Conservation (phyloP, 2,329 filamentous ascomycete genomes). For the Talaromyces atroroseus region DNA sequence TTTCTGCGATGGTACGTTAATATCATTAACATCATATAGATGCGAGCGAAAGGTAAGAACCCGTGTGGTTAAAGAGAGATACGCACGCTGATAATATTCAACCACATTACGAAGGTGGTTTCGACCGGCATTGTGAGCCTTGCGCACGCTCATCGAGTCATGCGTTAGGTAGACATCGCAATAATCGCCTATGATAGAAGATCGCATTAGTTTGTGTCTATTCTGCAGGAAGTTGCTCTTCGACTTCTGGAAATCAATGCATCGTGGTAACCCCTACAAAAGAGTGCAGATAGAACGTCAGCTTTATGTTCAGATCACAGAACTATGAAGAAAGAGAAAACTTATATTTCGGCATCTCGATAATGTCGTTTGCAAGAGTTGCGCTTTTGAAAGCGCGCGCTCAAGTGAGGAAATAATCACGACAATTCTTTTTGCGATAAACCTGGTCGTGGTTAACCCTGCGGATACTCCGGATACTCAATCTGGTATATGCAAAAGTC, state of each 20-base stretch:
- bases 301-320: slow-evolving; percentile 14
- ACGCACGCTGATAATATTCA: slow-evolving; percentile 89
- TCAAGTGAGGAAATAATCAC: neutral
- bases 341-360: slow-evolving; percentile 85
- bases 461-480: neutral
- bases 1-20: slow-evolving; percentile 56
- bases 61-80: neutral
- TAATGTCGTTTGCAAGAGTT: neutral
- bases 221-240: neutral
- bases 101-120: slow-evolving; percentile 97
- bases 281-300: slow-evolving; percentile 54
- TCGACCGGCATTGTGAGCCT: slow-evolving; percentile 92
- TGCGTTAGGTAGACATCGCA: slow-evolving; percentile 99
- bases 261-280: slow-evolving; percentile 50
- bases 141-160: slow-evolving; percentile 99
- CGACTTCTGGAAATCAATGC: neutral
- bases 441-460: neutral
- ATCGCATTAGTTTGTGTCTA: neutral
- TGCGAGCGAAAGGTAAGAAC: neutral
- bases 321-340: slow-evolving; percentile 22
- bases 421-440: neutral
- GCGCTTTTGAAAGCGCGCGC: neutral
- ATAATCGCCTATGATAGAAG: slow-evolving; percentile 65
- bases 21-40: neutral
- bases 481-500: neutral